These are phyloP conservation scores for Toxoplasma gondii DNA, from an alignment of 169 alveolate genomes.

Conservation along the genomic window DNA sequence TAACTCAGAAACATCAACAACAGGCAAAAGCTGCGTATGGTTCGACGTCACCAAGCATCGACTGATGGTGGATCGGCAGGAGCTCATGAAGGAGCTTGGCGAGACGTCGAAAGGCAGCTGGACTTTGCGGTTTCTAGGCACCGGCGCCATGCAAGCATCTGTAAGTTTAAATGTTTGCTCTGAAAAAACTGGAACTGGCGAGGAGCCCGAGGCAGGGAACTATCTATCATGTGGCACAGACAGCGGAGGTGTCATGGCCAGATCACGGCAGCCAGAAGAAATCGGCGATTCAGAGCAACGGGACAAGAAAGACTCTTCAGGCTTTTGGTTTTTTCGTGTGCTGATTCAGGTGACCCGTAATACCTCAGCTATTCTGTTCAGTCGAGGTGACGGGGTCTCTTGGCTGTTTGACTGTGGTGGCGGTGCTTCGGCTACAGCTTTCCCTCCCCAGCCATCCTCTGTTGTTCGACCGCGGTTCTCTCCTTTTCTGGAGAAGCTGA, in stretches of 20 bases:
- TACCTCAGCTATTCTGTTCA: constrained; percentile 57
- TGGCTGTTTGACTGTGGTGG: constrained; percentile 70
- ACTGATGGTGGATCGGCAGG: constrained; percentile 66
- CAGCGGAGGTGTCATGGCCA: too few relatives aligned
- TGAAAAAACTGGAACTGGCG: neutral
- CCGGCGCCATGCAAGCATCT: constrained; percentile 68
- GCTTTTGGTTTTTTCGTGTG: too few relatives aligned
- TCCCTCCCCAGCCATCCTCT: constrained; percentile 21
- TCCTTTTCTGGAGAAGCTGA: neutral
- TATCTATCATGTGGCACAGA: too few relatives aligned
- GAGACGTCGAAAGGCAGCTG: constrained; percentile 61
- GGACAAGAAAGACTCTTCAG: too few relatives aligned
- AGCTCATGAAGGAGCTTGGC: constrained; percentile 56
- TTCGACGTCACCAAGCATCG: neutral
- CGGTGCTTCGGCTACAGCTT: constrained; percentile 50
- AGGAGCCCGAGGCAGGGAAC: too few relatives aligned
- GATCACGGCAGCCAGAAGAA: too few relatives aligned
- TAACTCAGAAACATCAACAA: neutral
- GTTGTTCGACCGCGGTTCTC: neutral
- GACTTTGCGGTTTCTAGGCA: constrained; percentile 65
- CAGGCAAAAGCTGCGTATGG: constrained; percentile 32
- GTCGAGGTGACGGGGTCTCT: constrained; percentile 65
- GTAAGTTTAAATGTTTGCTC: constrained; percentile 5
- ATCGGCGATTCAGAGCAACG: too few relatives aligned
- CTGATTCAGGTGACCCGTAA: constrained; percentile 59